Evolutionary conservation across 768 basidiomycete genomes (phyloP), one percentile per base, ranked within the genome.

Genomic region (Lanmaoa rubissima): DNA sequence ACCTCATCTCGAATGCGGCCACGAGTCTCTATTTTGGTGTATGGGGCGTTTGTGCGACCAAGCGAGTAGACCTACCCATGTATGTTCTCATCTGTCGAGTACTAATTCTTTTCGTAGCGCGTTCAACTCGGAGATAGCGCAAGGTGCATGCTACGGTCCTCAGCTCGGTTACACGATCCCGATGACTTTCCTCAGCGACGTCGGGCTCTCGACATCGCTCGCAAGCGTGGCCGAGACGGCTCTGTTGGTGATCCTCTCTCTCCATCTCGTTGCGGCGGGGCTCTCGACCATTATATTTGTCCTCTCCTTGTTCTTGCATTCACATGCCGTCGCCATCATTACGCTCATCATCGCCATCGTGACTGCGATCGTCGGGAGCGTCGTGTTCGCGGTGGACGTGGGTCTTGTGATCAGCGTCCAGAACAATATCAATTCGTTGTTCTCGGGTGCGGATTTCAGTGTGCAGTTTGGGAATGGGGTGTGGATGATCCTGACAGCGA

Each of bases 31-130:
- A 83, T 36, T 87, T 92, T 58, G 92, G 92, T 4, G 86, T 92
- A 6, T 93, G 91, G 87, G 92, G 92, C 1, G 77, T 86, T 36
- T 94, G 92, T 71, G 85, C 85, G 1, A 71, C 71, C n/a, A 82
- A 77, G 84, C 79, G 46, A 58, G 62, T 60, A 14, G 39, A 36
- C 13, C 5, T 21, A 11, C 1, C n/a, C 11, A 16, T 24, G 6
- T n/a, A 28, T 17, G 10, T 31, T 21, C 21, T 19, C 14, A 2
- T 11, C 34, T 17, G 13, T 7, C 5, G 21, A 6, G 12, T n/a
- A 6, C 38, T 56, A 10, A 58, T 48, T 12, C 9, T 19, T 14
- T 26, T 51, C 9, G 11, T 36, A 70, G 68, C 45, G 0, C 50
- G 13, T 26, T 62, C 1, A 35, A 61, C 21, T n/a, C 61, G 12